phyloP scores from a whole-genome alignment of 176 grass and related monocot genomes.

The Calamus simplicifolius region DNA sequence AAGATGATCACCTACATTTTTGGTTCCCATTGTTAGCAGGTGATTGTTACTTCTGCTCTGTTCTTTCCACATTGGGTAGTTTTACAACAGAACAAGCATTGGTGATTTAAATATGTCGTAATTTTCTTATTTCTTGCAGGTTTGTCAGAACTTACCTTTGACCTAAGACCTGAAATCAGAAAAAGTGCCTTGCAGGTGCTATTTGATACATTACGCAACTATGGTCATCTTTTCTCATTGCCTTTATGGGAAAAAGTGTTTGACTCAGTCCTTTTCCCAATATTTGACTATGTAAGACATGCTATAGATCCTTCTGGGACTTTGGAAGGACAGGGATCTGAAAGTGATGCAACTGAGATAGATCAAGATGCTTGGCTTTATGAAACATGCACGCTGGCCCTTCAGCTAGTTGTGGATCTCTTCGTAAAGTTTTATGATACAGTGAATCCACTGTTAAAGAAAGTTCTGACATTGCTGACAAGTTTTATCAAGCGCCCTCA shows the following conservation, averaged over 20 bases:
- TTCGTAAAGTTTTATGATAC: conserved; percentile 98
- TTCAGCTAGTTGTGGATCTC: conserved; percentile 97
- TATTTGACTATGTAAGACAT: conserved; percentile 99
- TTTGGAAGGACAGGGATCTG: conserved; percentile 51
- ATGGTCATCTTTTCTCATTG: conserved; percentile 97
- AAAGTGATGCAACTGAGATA: conserved; percentile 60
- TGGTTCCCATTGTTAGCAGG: conserved; percentile 99
- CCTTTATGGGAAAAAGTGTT: conserved; percentile 99
- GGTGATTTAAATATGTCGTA: too few relatives aligned
- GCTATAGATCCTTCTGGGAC: conserved; percentile 84
- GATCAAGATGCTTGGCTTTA: conserved; percentile 99
- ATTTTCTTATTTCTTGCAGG: conserved; percentile 37
- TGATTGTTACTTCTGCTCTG: conserved; percentile 8
- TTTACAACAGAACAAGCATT: too few relatives aligned
- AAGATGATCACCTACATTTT: conserved; percentile 94
- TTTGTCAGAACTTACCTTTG: conserved; percentile 97
- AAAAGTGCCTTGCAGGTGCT: conserved; percentile 95
- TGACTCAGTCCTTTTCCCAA: conserved; percentile 97
- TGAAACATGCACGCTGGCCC: conserved; percentile 93
- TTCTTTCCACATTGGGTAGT: neutral
- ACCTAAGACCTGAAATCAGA: conserved; percentile 92
- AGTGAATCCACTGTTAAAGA: conserved; percentile 82
- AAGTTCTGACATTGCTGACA: conserved; percentile 83
- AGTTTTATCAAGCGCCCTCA: conserved; percentile 98
- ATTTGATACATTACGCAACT: conserved; percentile 97